phyloP scores from a whole-genome alignment of 2,329 filamentous ascomycete genomes.

The Fusarium praegraminearum region DNA sequence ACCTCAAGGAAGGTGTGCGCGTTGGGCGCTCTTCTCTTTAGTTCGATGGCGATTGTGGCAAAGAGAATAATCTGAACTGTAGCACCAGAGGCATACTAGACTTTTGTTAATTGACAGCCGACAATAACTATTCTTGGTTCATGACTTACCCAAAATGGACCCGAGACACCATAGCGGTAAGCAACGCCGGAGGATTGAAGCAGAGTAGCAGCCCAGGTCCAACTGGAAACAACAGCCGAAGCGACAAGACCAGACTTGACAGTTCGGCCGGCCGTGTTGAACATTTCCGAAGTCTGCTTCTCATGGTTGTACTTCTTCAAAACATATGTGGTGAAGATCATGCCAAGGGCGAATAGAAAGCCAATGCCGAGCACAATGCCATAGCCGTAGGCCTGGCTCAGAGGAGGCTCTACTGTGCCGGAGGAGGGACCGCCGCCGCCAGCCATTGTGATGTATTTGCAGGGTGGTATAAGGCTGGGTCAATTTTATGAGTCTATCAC shows the following conservation, averaged over 20 bases:
- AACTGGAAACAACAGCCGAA: constrained; percentile 89
- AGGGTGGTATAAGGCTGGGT: background rate
- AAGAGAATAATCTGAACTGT: constrained; percentile 91
- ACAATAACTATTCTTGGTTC: background rate
- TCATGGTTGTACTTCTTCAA: constrained; percentile 64
- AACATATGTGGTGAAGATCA: constrained; percentile 55
- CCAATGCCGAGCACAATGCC: constrained; percentile 81
- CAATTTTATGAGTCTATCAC: constrained; percentile 1
- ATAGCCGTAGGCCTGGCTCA: constrained; percentile 77
- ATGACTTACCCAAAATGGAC: constrained; percentile 60
- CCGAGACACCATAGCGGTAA: constrained; percentile 79
- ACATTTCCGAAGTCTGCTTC: constrained; percentile 91
- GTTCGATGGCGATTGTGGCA: constrained; percentile 88
- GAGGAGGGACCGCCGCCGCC: constrained; percentile 36
- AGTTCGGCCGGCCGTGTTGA: constrained; percentile 87
- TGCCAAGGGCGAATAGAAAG: constrained; percentile 78
- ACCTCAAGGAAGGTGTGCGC: constrained; percentile 89
- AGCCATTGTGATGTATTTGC: constrained; percentile 28
- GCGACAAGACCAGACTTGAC: constrained; percentile 91
- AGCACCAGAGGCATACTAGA: constrained; percentile 69
- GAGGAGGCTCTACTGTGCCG: constrained; percentile 47
- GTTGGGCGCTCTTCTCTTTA: constrained; percentile 88
- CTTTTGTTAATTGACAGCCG: background rate
- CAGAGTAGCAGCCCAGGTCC: constrained; percentile 92
- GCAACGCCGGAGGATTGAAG: constrained; percentile 85